Percentiles rank a stretch among this genome's conserved stretches.
phyloP scores from a whole-genome alignment of 208 protist species.

The Trypanosoma rangeli region DNA sequence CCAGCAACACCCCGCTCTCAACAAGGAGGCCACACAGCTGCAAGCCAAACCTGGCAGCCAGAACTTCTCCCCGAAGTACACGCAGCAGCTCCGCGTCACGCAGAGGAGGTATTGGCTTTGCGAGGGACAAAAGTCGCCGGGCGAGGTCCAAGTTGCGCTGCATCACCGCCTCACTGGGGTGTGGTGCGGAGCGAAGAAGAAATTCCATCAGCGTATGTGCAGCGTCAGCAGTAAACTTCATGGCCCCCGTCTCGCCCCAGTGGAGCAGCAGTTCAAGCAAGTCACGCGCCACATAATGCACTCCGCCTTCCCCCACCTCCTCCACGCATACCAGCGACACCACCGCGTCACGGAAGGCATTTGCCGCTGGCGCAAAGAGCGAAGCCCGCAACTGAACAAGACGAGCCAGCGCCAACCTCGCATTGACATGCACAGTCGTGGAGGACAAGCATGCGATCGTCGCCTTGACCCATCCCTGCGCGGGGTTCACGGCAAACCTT shows the following conservation, averaged over 20 bases:
- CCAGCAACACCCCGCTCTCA: conserved; percentile 30
- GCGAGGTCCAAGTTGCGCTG: conserved; percentile 74
- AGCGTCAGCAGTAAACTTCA: neutral
- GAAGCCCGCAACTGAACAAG: conserved; percentile 46
- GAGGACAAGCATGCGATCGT: conserved; percentile 37
- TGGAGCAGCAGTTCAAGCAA: conserved; percentile 45
- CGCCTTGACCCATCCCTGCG: conserved; percentile 62
- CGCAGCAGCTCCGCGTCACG: neutral
- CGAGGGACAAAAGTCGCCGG: conserved; percentile 45
- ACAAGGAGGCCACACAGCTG: conserved; percentile 64
- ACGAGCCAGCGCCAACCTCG: conserved; percentile 57
- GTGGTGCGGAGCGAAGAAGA: conserved; percentile 35
- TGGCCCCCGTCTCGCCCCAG: conserved; percentile 34
- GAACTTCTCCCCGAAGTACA: neutral
- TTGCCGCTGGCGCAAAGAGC: conserved; percentile 49
- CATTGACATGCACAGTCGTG: conserved; percentile 32
- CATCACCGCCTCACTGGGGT: conserved; percentile 27
- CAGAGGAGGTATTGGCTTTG: conserved; percentile 22
- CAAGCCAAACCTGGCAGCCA: conserved; percentile 26
- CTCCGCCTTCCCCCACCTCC: conserved; percentile 27
- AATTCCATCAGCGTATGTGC: conserved; percentile 21
- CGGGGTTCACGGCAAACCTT: conserved; percentile 7
- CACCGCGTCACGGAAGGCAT: conserved; percentile 46
- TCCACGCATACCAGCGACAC: conserved; percentile 33
- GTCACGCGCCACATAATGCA: conserved; percentile 88